Conservation (phyloP, 1,284 basidiomycete genomes). For the Austropuccinia psidii region DNA sequence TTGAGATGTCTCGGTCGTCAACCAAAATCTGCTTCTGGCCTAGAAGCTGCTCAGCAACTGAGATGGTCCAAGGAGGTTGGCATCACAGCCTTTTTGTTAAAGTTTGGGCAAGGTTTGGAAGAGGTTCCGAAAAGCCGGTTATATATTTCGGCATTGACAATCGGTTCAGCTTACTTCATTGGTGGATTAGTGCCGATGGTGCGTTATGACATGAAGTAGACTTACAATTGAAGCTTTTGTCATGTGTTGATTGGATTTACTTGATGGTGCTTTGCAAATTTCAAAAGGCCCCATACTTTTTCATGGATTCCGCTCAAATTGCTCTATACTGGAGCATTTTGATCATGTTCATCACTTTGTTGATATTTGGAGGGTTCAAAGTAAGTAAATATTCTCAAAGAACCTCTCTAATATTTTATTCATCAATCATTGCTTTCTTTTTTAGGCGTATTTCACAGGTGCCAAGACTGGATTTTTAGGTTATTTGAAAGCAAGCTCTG, state of each 20-base stretch:
- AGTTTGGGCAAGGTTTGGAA: constrained; percentile 84
- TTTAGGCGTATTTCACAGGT: constrained; percentile 27
- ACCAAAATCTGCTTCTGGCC: neutral
- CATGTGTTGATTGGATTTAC: neutral
- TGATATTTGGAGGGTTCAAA: constrained; percentile 23
- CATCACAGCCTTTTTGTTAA: constrained; percentile 79
- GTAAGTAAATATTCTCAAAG: neutral
- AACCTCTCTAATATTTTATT: neutral
- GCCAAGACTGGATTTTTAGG: constrained; percentile 23
- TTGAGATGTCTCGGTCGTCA: constrained; percentile 15
- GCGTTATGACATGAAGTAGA: neutral
- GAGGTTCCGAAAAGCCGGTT: constrained; percentile 63
- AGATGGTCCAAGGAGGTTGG: constrained; percentile 52
- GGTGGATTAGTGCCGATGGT: constrained; percentile 63
- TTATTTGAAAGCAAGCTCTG: constrained; percentile 7
- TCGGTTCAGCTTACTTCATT: constrained; percentile 75
- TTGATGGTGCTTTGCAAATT: constrained; percentile 45
- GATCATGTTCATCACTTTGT: constrained; percentile 11
- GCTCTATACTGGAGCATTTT: constrained; percentile 44
- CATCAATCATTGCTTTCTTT: neutral
- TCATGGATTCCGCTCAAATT: constrained; percentile 54
- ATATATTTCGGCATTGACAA: constrained; percentile 83
- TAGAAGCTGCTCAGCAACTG: neutral
- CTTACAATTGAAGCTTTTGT: neutral
- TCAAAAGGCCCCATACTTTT: constrained; percentile 80